Conservation (phyloP, 2,329 filamentous ascomycete genomes). For the Penicillium brasilianum region DNA sequence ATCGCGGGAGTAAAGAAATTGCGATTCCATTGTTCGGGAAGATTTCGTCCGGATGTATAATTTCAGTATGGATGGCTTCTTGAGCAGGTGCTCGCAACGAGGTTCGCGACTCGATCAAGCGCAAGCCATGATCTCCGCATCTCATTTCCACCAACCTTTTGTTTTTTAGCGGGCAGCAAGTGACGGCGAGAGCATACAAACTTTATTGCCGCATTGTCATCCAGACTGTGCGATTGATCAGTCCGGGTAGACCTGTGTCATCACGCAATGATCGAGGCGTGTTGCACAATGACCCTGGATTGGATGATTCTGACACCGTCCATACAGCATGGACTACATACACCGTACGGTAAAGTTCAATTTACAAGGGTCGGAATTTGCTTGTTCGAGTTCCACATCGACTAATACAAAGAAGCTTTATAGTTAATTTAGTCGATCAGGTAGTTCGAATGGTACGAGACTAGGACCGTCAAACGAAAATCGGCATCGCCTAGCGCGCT, state of each 20-base stretch:
- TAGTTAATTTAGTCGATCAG: background rate
- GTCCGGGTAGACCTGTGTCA: background rate
- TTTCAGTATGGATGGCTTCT: background rate
- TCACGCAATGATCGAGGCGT: background rate
- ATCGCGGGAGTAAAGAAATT: background rate
- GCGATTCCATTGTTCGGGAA: background rate
- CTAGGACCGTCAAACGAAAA: background rate
- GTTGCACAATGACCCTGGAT: background rate
- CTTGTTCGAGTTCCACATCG: background rate
- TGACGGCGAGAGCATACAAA: too few relatives aligned
- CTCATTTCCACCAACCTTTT: background rate
- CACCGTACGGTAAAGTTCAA: background rate
- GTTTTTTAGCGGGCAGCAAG: background rate
- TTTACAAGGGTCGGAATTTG: too few relatives aligned
- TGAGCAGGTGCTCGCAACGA: background rate
- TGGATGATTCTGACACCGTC: background rate
- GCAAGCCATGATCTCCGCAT: background rate
- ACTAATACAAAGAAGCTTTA: background rate
- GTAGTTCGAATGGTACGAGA: background rate
- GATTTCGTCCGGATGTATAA: background rate
- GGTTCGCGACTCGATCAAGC: background rate
- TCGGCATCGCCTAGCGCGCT: background rate
- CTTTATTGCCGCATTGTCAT: too few relatives aligned
- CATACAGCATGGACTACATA: background rate
- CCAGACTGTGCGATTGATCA: background rate